phyloP scores from a whole-genome alignment of 1,284 basidiomycete genomes.

The Sanguinoderma infundibulare region DNA sequence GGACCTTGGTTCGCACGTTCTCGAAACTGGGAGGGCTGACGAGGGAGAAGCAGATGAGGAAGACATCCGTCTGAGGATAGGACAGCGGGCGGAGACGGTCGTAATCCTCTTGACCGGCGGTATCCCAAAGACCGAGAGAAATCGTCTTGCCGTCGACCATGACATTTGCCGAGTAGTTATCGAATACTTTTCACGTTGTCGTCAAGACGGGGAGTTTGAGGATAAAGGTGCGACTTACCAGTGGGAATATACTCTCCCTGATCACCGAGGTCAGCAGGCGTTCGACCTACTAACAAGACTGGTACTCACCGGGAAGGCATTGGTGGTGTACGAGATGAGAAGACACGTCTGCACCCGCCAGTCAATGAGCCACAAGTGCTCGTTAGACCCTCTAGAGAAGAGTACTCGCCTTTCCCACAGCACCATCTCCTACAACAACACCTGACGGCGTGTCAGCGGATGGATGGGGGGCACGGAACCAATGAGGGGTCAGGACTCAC shows the following conservation, averaged over 20 bases:
- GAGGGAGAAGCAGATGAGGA: conserved; percentile 98
- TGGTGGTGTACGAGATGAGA: conserved; percentile 97
- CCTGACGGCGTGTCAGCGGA: conserved; percentile 49
- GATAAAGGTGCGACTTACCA: conserved; percentile 50
- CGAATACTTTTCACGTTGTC: conserved; percentile 67
- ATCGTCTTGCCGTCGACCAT: conserved; percentile 99
- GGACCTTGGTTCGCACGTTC: conserved; percentile 96
- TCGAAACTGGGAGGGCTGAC: conserved; percentile 98
- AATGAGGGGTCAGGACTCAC: conserved; percentile 29
- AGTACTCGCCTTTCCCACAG: conserved; percentile 91
- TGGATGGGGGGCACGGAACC: conserved; percentile 1
- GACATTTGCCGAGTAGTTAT: conserved; percentile 96
- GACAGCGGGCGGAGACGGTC: conserved; percentile 97
- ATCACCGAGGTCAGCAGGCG: conserved; percentile 27
- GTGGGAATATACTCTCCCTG: conserved; percentile 98
- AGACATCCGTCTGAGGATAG: conserved; percentile 99
- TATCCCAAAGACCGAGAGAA: conserved; percentile 97
- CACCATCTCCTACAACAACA: conserved; percentile 99
- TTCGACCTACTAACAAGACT: conserved; percentile 25
- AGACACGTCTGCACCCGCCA: conserved; percentile 81
- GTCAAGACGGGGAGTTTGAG: not conserved
- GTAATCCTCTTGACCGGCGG: conserved; percentile 98
- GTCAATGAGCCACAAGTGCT: conserved; percentile 15
- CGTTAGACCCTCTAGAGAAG: not conserved
- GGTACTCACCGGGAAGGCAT: conserved; percentile 85